Evolutionary conservation across 1,284 basidiomycete species (phyloP), one percentile per base, ranked within the genome.

Genomic region (Moesziomyces parantarcticus): DNA sequence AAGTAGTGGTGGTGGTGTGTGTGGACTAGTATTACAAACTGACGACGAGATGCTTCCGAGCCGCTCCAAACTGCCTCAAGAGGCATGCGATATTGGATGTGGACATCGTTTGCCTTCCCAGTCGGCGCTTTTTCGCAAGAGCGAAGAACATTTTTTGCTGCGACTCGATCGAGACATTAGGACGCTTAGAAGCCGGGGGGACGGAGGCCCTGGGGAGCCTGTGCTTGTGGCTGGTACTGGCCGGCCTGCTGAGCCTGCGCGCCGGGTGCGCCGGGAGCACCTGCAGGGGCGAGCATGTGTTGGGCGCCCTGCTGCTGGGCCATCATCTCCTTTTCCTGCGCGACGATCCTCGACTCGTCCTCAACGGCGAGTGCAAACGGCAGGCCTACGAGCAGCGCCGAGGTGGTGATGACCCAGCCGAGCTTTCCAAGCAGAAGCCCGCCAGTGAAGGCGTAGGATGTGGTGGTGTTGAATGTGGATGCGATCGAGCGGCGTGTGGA

Each of bases 381-480:
- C 50, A 99, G 88, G 8, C 93, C 97, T 50, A 99, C 91, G 62
- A 99, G 89, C 50, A 99, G 87, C 1, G 94, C 94, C 48, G 91
- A 93, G 18, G 96, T 99, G 60, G 93, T 96, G 82, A 96, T 87
- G 72, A 97, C 89, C 96, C 96, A 99, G 53, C 94, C 92, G 80
- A 95, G 85, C 83, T 92, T 94, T 20, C 97, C 96, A 25, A 90
- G 88, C 48, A 92, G 80, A 85, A 90, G 92, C 46, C 89, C 87
- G 9, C 89, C 87, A 48, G 88, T 87, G 46, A 69, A 79, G 44
- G 92, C 60, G 67, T 80, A 84, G 78, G 90, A 88, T 8, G 88
- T 86, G 14, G 90, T 87, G 0, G 91, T 89, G 55, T 87, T 87
- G 73, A 92, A 83, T 56, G 88, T 88, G 41, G 88, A 87, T 40